Evolutionary conservation across 2,329 filamentous ascomycete genomes (phyloP), one percentile per base, ranked within the genome.

Genomic region (Cryphonectria parasitica): DNA sequence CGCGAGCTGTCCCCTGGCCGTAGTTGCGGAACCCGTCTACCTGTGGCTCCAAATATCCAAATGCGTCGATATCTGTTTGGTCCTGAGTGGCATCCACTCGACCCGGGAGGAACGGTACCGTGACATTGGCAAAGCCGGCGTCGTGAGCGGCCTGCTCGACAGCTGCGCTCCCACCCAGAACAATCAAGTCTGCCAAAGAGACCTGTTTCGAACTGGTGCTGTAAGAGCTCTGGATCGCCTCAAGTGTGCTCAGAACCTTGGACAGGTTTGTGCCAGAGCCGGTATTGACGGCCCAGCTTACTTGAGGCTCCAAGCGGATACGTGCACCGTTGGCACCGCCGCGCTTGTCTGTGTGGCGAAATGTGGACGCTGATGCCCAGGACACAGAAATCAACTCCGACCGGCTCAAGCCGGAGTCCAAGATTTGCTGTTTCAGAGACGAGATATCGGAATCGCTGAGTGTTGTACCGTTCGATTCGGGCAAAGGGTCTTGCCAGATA

Each of bases 1-100:
- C 90, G 58, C 89, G 88, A 1, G 80, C 72, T 3, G 85, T 89
- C 1, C 87, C 87, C 74, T 87, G 84, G 77, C 91, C 91, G 78
- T 92, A 94, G 86, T 92, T 94, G 78, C 92, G 91, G 91, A 95
- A 94, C 7, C 90, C 91, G 74, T 95, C 92, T n/a, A 86, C 87
- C 41, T 83, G 75, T 1, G 92, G 91, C 83, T 93, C 87, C 39
- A 95, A 87, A 81, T 91, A 85, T 71, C 78, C 78, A 77, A 92
- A 89, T 1, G 90, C 89, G 74, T 87, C 77, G 28, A 85, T 81
- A 69, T 95, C 92, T 8, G 92, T 94, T 81, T 93, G 86, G 77
- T 92, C 90, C 79, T 91, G 87, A 0, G 89, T 85, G 36, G 92
- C 91, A 75, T 95, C 92, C 49, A 83, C 88, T 69, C 92, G 92